Conservation (phyloP, 2,329 filamentous ascomycete genomes). For the Emergomyces orientalis region DNA sequence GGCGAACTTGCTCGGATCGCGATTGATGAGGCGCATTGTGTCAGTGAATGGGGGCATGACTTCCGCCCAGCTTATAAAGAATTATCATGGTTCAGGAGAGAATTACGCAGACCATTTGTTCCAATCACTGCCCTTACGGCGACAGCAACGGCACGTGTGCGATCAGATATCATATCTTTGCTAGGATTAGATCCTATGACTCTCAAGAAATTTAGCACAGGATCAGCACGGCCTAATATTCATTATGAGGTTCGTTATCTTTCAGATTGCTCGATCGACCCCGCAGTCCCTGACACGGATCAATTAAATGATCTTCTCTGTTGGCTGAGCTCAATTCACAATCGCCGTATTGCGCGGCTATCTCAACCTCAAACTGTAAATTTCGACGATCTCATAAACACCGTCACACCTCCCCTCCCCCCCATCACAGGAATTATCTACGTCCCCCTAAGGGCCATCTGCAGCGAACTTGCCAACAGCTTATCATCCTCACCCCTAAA, state of each 20-base stretch:
- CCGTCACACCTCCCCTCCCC: conserved; percentile 17
- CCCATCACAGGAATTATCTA: conserved; percentile 42
- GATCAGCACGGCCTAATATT: conserved; percentile 72
- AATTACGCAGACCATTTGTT: conserved; percentile 61
- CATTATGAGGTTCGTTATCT: conserved; percentile 76
- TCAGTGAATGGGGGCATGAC: conserved; percentile 96
- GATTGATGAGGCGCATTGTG: conserved; percentile 92
- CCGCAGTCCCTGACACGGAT: conserved; percentile 42
- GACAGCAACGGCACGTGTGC: conserved; percentile 72
- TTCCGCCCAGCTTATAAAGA: conserved; percentile 89
- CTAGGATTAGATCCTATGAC: conserved; percentile 57
- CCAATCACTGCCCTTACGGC: conserved; percentile 90
- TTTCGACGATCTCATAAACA: background rate
- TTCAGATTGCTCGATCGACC: conserved; percentile 24
- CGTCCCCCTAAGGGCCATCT: conserved; percentile 33
- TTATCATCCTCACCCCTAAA: conserved; percentile 23
- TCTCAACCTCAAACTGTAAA: conserved; percentile 60
- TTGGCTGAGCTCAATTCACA: conserved; percentile 68
- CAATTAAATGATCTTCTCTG: conserved; percentile 66
- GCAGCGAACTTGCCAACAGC: conserved; percentile 32
- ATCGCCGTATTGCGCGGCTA: conserved; percentile 51
- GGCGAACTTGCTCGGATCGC: conserved; percentile 78
- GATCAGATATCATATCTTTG: conserved; percentile 70
- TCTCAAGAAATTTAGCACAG: conserved; percentile 69
- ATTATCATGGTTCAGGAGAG: conserved; percentile 69